A percentile compares a stretch with the other conserved stretches of the same genome.
Evolutionary conservation across 2,329 filamentous ascomycete species (phyloP).

Genomic region (Trichoderma guizhouense): DNA sequence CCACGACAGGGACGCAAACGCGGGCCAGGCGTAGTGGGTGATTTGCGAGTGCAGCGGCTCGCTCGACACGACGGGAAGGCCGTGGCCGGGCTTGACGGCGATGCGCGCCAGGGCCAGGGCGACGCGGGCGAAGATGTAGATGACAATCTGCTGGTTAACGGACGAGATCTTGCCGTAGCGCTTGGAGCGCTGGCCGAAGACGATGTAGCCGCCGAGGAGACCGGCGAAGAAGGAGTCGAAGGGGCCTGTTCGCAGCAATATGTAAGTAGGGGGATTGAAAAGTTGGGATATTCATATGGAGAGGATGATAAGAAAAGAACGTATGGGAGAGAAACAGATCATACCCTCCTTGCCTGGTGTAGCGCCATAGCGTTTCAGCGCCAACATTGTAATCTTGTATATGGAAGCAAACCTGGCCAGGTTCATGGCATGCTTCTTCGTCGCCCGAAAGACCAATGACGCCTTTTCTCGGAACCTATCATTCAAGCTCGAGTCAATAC

Average conservation of each 20-base stretch:
- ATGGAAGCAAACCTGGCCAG: conserved; percentile 86
- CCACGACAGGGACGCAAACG: conserved; percentile 89
- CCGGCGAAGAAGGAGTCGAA: conserved; percentile 87
- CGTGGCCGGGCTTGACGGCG: conserved; percentile 63
- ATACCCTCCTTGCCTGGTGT: conserved; percentile 58
- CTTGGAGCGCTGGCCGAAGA: conserved; percentile 69
- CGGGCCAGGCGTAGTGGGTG: conserved; percentile 78
- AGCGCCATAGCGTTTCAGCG: conserved; percentile 61
- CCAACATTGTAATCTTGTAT: conserved; percentile 80
- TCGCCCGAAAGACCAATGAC: conserved; percentile 76
- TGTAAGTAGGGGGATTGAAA: background rate
- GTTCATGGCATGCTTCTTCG: conserved; percentile 85
- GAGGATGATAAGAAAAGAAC: background rate
- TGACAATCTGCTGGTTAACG: conserved; percentile 94
- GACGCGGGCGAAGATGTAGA: conserved; percentile 95
- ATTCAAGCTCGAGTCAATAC: background rate
- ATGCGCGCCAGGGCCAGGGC: conserved; percentile 80
- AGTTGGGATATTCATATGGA: background rate
- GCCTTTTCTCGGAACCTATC: conserved; percentile 69
- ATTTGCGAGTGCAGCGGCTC: conserved; percentile 50
- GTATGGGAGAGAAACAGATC: background rate
- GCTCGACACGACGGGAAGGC: conserved; percentile 49
- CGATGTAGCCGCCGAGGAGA: conserved; percentile 82
- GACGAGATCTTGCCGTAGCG: conserved; percentile 68
- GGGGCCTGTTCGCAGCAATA: conserved; percentile 44